Conservation (phyloP, 441 rosid species). For the Raphanus hybrid region DNA sequence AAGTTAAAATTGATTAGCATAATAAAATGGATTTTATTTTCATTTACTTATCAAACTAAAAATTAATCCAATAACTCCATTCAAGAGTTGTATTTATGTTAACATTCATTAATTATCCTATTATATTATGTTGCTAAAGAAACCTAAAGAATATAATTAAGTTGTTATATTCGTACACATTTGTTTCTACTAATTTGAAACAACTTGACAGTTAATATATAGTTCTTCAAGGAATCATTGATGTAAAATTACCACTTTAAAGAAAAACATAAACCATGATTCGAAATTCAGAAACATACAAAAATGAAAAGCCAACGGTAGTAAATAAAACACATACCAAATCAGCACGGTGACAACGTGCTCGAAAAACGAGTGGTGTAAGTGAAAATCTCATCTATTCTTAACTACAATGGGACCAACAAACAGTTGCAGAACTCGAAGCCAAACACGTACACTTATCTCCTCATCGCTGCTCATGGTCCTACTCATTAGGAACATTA, state of each 20-base stretch:
- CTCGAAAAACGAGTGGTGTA: not conserved
- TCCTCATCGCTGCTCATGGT: not conserved
- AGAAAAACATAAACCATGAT: not conserved
- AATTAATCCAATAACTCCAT: not conserved
- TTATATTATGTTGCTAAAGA: too few species aligned
- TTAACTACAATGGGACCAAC: not conserved
- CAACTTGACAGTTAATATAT: too few species aligned
- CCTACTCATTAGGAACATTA: not conserved
- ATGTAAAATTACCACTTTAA: not conserved
- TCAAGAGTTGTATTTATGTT: not conserved
- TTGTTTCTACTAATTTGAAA: too few species aligned
- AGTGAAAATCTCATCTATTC: not conserved
- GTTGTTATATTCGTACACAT: too few species aligned
- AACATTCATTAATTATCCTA: not conserved
- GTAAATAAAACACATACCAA: not conserved
- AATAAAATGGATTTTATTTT: not conserved
- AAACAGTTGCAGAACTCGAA: not conserved
- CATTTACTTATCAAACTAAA: not conserved
- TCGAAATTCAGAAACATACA: not conserved
- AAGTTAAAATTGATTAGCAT: not conserved
- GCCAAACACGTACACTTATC: not conserved
- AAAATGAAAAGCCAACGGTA: not conserved
- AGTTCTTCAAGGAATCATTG: not conserved
- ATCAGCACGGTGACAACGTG: not conserved
- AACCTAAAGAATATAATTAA: too few species aligned